Percentiles rank a stretch among this genome's conserved stretches.
phyloP scores from a whole-genome alignment of 176 grass and related monocot genomes.

The Juncus effusus region DNA sequence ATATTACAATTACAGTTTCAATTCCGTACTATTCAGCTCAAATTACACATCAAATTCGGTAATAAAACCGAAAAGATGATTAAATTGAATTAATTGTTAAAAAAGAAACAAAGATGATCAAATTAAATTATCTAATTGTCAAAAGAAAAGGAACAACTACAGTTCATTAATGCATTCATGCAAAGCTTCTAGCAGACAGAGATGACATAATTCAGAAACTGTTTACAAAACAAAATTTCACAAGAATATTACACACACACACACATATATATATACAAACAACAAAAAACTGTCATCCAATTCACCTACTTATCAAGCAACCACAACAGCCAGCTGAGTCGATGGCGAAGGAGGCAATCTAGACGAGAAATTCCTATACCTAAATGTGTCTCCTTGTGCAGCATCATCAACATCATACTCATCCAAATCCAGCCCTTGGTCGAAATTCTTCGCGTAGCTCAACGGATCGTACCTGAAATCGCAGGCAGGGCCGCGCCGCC shows the following conservation, averaged over 20 bases:
- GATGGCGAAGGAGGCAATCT: slow-evolving; percentile 40
- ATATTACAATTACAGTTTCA: too few relatives aligned
- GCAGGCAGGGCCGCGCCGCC: slow-evolving; percentile 10
- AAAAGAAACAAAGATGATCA: too few relatives aligned
- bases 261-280: not conserved
- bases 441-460: slow-evolving; percentile 92
- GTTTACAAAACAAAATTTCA: too few relatives aligned
- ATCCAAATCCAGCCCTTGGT: slow-evolving; percentile 41
- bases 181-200: not conserved
- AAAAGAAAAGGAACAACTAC: too few relatives aligned
- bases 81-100: too few relatives aligned
- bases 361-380: slow-evolving; percentile 46
- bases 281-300: not conserved
- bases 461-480: slow-evolving; percentile 79
- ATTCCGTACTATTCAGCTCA: too few relatives aligned
- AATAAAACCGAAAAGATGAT: too few relatives aligned
- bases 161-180: not conserved
- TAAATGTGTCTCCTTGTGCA: slow-evolving; percentile 11
- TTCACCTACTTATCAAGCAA: not conserved
- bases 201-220: not conserved
- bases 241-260: not conserved
- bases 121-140: too few relatives aligned
- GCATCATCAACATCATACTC: slow-evolving; percentile 1
- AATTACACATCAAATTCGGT: too few relatives aligned
- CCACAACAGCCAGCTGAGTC: not conserved